Evolutionary conservation across 495 filamentous ascomycete species (phyloP).

Genomic region (Cercophora scortea): DNA sequence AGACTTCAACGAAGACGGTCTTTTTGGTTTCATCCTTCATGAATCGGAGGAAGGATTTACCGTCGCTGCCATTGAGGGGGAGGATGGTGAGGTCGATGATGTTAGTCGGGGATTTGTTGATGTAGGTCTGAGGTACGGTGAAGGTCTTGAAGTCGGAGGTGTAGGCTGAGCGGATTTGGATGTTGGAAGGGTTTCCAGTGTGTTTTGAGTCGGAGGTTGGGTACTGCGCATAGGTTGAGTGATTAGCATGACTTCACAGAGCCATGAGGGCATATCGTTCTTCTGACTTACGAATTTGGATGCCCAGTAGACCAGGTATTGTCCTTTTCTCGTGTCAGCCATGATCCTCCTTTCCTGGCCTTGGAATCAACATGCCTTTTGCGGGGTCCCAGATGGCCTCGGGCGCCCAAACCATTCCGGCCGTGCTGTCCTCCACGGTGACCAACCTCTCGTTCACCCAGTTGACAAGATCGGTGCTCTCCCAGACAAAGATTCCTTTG

Average conservation of each 20-base stretch:
- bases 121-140: conserved; percentile 31
- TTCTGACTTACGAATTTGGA: conserved; percentile 37
- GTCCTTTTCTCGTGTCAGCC: conserved; percentile 10
- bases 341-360: background rate
- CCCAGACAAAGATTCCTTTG: conserved; percentile 46
- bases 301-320: conserved; percentile 48
- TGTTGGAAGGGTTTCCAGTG: conserved; percentile 32
- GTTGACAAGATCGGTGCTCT: conserved; percentile 41
- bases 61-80: conserved; percentile 21
- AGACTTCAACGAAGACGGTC: conserved; percentile 42
- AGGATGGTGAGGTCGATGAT: conserved; percentile 39
- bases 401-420: conserved; percentile 51
- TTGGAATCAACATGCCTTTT: conserved; percentile 21
- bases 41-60: conserved; percentile 36
- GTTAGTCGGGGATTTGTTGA: conserved; percentile 36
- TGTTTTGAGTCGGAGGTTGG: conserved; percentile 29
- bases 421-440: conserved; percentile 37
- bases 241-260: background rate
- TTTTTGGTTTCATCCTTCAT: conserved; percentile 47
- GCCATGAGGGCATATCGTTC: conserved; percentile 1
- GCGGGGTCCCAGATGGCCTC: conserved; percentile 45
- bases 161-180: conserved; percentile 35
- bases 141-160: conserved; percentile 37
- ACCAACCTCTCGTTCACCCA: conserved; percentile 42
- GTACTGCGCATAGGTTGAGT: conserved; percentile 23